Base-by-base conservation (phyloP, 371 early-diverging fungal species). In the Apophysomyces sp. region DNA sequence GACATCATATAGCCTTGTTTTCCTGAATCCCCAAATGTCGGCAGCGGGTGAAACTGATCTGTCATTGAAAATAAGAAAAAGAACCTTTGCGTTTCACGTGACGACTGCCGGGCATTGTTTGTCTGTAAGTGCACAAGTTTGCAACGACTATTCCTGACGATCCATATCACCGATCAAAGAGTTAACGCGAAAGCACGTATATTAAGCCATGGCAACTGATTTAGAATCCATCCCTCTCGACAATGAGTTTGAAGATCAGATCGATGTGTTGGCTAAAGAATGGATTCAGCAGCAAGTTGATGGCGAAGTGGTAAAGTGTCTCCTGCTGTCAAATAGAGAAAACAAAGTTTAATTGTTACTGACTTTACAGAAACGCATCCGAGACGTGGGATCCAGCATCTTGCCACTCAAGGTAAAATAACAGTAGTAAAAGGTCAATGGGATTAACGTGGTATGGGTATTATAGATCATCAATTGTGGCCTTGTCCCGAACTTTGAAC, bases 381-480 rank as follows among this genome's bases (percentile, higher is more conserved):
- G 72, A 37, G 67, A 82, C 27, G 76, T 81, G 5, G 85, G 85
- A 24, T 76, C 83, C 2, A 76, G 63, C 37, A 79, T 83, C 7
- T 63, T 75, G 16, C 75, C 83, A 9, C 58, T 83, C 31, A 68
- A 73, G 55, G 82, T 74, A 68, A 39, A 29, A 31, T n/a, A n/a
- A n/a, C n/a, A n/a, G n/a, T n/a, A n/a, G n/a, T n/a, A n/a, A n/a
- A n/a, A n/a, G n/a, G n/a, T n/a, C n/a, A n/a, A n/a, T n/a, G n/a
- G n/a, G n/a, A n/a, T n/a, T n/a, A n/a, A n/a, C n/a, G n/a, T n/a
- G n/a, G n/a, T n/a, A n/a, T n/a, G n/a, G n/a, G n/a, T 29, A 28
- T n/a, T 21, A 34, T 65, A 74, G 73, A 72, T 81, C 31, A 78
- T 76, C 52, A 87, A 87, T 65, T 87, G 81, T 69, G 88, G 88